Evolutionary conservation across 352 stramenopile species (phyloP), one percentile per base, ranked within the genome.

Genomic region (Phytophthora melonis): DNA sequence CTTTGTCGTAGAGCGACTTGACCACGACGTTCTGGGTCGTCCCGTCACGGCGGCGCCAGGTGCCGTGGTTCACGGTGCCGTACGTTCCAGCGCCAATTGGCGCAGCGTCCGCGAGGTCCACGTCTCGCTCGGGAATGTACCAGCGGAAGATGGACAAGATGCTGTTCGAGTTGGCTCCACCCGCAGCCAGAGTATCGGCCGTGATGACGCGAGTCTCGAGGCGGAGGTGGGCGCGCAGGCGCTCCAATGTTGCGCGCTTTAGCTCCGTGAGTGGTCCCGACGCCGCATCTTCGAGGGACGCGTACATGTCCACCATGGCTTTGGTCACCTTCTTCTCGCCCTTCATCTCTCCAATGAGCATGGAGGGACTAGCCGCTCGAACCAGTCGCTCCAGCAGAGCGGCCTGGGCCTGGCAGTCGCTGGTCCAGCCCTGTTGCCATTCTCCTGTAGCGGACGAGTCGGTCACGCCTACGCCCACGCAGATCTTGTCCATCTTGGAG

Each of bases 1-100:
- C 39, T n/a, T 21, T 32, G 4, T 56, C 21, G 19, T 25, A 56
- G 19, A 55, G 19, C 1, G 41, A 21, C 41, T 60, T 53, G 0
- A 62, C 30, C 13, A 58, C n/a, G 23, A 64, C 64, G 32, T 68
- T 58, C 68, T 75, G 79, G 43, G 73, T 53, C 23, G 64, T 64
- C 21, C 66, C 78, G 18, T 45, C 50, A 8, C 18, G 30, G n/a
- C 25, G 25, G 1, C 13, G 18, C 59, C 59, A 66, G 30, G 11
- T 57, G 27, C 25, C 60, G 19, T 25, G 19, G 8, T 45, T 50
- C 3, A 56, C 25, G 2, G 18, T 21, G 21, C 59, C 27, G 3
- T 32, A 32, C 27, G 27, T 32, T 32, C 27, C 27, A 32, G 27
- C 27, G 2, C 27, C 27, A 32, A 32, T 32, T 32, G 27, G 27